phyloP scores from a whole-genome alignment of 2,329 filamentous ascomycete species.

The Arthrinium phaeospermum region DNA sequence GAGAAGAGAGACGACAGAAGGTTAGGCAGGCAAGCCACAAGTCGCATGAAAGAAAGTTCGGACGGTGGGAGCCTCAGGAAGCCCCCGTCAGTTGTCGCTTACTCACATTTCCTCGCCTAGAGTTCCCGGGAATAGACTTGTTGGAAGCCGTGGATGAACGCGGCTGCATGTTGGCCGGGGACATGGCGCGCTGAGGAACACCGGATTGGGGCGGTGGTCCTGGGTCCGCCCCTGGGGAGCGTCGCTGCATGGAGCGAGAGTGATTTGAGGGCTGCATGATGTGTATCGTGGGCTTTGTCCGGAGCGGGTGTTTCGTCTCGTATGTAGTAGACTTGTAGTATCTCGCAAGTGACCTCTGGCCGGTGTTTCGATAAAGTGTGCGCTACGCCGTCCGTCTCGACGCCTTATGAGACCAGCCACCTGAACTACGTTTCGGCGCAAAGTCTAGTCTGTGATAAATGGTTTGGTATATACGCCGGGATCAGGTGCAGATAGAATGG shows the following conservation, averaged over 20 bases:
- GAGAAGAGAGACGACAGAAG: background rate
- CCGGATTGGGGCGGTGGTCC: conserved; percentile 57
- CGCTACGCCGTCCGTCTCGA: conserved; percentile 14
- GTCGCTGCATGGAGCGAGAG: conserved; percentile 62
- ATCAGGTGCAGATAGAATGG: conserved; percentile 6
- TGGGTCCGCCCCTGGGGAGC: conserved; percentile 67
- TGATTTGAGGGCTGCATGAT: conserved; percentile 57
- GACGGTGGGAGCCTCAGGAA: background rate
- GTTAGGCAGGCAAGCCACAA: conserved; percentile 1
- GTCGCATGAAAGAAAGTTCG: background rate
- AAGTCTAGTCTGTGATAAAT: conserved; percentile 15
- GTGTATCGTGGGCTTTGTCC: conserved; percentile 8
- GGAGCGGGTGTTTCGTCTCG: conserved; percentile 7
- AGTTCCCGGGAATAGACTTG: conserved; percentile 59
- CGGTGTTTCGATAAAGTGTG: conserved; percentile 16
- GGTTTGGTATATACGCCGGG: conserved; percentile 14
- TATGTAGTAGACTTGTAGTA: conserved; percentile 1
- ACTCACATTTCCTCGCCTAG: conserved; percentile 65
- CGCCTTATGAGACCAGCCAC: conserved; percentile 5
- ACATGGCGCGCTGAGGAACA: conserved; percentile 63
- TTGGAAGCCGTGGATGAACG: conserved; percentile 70
- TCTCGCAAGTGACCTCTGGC: background rate
- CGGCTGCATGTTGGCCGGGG: conserved; percentile 63
- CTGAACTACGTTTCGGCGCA: conserved; percentile 17
- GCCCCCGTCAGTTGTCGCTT: conserved; percentile 7